Evolutionary conservation across 306 rosid species (phyloP).

Genomic region (Begonia masoniana): DNA sequence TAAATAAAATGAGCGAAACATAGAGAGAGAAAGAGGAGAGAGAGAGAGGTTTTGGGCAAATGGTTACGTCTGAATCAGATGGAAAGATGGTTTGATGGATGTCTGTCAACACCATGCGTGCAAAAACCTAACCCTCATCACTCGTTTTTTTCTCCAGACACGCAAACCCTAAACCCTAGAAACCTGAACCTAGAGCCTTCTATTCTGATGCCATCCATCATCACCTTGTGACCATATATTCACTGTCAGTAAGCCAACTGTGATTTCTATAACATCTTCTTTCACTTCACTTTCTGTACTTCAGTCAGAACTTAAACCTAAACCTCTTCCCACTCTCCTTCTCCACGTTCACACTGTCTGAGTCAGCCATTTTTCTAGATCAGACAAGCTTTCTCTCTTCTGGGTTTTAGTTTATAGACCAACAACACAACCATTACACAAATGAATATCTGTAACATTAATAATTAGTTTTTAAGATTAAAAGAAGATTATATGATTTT

Average conservation of each 20-base stretch:
- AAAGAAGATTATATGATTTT: too few species aligned
- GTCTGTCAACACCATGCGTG: constrained; percentile 23
- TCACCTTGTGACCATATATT: constrained; percentile 21
- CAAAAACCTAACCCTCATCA: constrained; percentile 16
- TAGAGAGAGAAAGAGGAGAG: not conserved
- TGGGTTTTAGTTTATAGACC: too few species aligned
- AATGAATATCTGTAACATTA: too few species aligned
- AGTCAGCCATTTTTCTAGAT: too few species aligned
- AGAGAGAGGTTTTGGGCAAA: constrained; percentile 9
- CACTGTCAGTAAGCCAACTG: constrained; percentile 14
- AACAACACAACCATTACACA: too few species aligned
- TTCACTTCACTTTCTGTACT: not conserved
- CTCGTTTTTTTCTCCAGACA: constrained; percentile 8
- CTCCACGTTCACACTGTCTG: too few species aligned
- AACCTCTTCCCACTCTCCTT: not conserved
- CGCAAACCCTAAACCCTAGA: constrained; percentile 8
- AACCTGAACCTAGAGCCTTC: too few species aligned
- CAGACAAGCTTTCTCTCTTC: not conserved
- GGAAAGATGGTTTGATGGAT: constrained; percentile 26
- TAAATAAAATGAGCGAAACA: too few species aligned
- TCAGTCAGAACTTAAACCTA: not conserved
- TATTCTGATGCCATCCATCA: constrained; percentile 1
- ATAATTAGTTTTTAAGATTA: too few species aligned
- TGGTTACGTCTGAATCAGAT: constrained; percentile 33
- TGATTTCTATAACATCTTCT: not conserved